Conservation (phyloP, 345 rosid species). For the Populus nigra region DNA sequence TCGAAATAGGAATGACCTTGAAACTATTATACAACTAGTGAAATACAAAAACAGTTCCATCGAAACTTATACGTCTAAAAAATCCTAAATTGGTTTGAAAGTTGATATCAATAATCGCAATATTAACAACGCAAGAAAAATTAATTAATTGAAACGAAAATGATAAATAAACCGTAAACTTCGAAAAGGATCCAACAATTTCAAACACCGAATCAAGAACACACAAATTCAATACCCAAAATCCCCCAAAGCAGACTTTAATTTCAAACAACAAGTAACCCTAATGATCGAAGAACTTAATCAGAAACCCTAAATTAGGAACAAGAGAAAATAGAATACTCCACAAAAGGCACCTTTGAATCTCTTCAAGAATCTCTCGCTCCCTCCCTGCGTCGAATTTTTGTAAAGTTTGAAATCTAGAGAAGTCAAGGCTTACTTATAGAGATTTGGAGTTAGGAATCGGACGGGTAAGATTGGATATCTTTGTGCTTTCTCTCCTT, state of each 20-base stretch:
- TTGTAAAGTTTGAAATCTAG: fast-evolving
- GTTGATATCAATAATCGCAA: background rate
- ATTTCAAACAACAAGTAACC: background rate
- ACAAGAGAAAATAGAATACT: background rate
- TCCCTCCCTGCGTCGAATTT: background rate
- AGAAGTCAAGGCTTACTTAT: conserved; percentile 13
- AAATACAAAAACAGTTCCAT: background rate
- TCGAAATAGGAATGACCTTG: background rate
- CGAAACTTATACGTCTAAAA: background rate
- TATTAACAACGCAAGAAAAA: background rate
- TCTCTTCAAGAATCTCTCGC: background rate
- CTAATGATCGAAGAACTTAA: background rate
- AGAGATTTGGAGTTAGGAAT: background rate
- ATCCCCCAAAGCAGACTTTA: background rate
- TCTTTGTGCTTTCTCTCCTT: conserved; percentile 51
- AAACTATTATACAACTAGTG: no score
- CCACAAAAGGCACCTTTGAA: conserved; percentile 21
- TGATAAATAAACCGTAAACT: background rate
- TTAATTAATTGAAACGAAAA: background rate
- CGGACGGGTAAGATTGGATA: conserved; percentile 38
- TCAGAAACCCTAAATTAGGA: background rate
- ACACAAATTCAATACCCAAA: background rate
- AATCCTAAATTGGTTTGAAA: background rate
- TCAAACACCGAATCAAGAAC: background rate
- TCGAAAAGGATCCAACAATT: background rate